Conservation (phyloP, 345 rosid genomes). For the Brassica cretica region DNA sequence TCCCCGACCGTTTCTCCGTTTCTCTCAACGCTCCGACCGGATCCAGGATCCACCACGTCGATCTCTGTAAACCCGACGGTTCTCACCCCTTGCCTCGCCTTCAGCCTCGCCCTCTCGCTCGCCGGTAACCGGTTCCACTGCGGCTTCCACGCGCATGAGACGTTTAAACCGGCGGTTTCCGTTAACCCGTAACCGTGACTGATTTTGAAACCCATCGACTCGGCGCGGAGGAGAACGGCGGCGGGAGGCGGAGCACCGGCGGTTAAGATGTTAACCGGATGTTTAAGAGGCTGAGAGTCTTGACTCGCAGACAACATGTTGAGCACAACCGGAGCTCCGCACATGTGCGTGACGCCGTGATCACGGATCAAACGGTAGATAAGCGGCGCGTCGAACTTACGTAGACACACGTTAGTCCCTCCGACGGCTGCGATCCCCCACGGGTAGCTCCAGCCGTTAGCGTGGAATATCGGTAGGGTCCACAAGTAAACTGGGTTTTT, state of each 20-base stretch:
- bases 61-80: constrained; percentile 50
- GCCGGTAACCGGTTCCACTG: constrained; percentile 69
- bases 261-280: constrained; percentile 63
- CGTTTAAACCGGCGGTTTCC: constrained; percentile 62
- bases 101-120: constrained; percentile 57
- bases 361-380: constrained; percentile 52
- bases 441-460: constrained; percentile 75
- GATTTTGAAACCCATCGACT: constrained; percentile 63
- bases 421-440: constrained; percentile 92
- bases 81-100: constrained; percentile 72
- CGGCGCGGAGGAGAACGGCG: constrained; percentile 54
- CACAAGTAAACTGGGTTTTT: constrained; percentile 73
- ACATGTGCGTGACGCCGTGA: constrained; percentile 79
- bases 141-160: constrained; percentile 74
- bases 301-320: constrained; percentile 60
- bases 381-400: constrained; percentile 55
- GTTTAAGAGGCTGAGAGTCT: constrained; percentile 34
- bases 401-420: constrained; percentile 71
- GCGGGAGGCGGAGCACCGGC: constrained; percentile 94
- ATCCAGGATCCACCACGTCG: constrained; percentile 56
- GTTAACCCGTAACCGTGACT: constrained; percentile 80
- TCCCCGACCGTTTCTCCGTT: constrained; percentile 73
- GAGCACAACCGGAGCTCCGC: constrained; percentile 86
- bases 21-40: constrained; percentile 52
- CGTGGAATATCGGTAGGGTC: constrained; percentile 90